Evolutionary conservation across 169 alveolate genomes (phyloP), one percentile per base, ranked within the genome.

Genomic region (Cyclospora cayetanensis): DNA sequence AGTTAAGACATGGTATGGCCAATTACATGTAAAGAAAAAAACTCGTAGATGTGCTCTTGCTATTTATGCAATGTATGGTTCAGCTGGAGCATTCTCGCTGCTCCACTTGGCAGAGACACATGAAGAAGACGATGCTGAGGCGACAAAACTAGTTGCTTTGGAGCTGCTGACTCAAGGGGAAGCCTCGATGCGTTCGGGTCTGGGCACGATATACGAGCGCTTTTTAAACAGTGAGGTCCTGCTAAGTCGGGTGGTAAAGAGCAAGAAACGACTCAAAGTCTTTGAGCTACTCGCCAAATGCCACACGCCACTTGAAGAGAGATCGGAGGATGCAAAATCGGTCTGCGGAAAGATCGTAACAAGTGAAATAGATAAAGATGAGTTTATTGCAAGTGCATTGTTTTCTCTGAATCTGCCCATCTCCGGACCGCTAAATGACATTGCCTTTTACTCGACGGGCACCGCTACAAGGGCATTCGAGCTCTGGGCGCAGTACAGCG

Each of bases 161-260:
- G 53, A 12, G 34, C 66, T 42, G 4, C 68, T 76, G 3, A 43
- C 86, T 5, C n/a, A 9, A 3, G 66, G 55, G 2, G 66, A 18
- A 27, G 42, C 11, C 9, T 0, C 29, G 9, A 20, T 76, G 68
- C 66, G 86, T 4, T 25, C 5, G 27, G 86, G 86, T 15, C 25
- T 76, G 68, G 86, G 86, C 29, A 43, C 41, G 3, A 87, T 87
- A 63, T 53, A 68, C 42, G 74, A 41, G 31, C 87, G 87, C 15
- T 87, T 87, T 43, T 55, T 87, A 39, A 68, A 87, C 87, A 87
- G 92, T n/a, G 88, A 87, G 37, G 79, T 79, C 3, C 34, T 87
- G 35, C 20, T 87, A 20, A 12, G 50, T 25, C 39, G 80, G 9
- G 87, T 55, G 22, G 76, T 70, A 34, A 79, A 29, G 50, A 42